Evolutionary conservation across 73 alveolate species (phyloP).

Genomic region (Stentor coeruleus): DNA sequence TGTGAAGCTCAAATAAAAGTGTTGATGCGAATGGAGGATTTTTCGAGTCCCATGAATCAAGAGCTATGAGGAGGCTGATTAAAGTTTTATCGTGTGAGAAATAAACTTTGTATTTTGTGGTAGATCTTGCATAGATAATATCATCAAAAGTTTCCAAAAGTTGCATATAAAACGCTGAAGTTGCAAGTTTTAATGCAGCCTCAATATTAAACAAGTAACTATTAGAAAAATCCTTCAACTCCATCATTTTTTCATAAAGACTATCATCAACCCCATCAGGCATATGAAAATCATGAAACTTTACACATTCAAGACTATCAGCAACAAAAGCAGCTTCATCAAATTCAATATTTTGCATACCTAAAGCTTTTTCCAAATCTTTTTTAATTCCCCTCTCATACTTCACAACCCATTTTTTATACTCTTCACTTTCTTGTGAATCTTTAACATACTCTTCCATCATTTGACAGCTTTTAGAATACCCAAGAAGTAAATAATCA

Average conservation of each 20-base stretch:
- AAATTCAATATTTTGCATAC: not conserved
- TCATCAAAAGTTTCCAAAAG: not conserved
- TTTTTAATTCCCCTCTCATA: not conserved
- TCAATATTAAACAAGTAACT: not conserved
- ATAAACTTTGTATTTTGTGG: not conserved
- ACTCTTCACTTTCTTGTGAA: not conserved
- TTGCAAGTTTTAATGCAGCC: not conserved
- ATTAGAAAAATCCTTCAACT: not conserved
- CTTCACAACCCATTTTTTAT: not conserved
- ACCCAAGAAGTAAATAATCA: not conserved
- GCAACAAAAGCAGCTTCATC: constrained; percentile 14
- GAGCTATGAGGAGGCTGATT: not conserved
- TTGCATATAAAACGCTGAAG: not conserved
- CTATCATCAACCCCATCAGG: not conserved
- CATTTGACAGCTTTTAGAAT: not conserved
- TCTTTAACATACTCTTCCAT: not conserved
- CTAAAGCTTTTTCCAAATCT: not conserved
- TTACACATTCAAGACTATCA: not conserved
- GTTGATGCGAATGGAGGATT: constrained; percentile 3
- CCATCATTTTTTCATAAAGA: not conserved
- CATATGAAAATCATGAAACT: not conserved
- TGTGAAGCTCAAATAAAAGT: constrained; percentile 1
- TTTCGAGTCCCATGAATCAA: not conserved
- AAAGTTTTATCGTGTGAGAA: not conserved
- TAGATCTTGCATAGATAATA: not conserved